Evolutionary conservation across 164 flowering plant genomes (phyloP).

Genomic region (Piper longum): DNA sequence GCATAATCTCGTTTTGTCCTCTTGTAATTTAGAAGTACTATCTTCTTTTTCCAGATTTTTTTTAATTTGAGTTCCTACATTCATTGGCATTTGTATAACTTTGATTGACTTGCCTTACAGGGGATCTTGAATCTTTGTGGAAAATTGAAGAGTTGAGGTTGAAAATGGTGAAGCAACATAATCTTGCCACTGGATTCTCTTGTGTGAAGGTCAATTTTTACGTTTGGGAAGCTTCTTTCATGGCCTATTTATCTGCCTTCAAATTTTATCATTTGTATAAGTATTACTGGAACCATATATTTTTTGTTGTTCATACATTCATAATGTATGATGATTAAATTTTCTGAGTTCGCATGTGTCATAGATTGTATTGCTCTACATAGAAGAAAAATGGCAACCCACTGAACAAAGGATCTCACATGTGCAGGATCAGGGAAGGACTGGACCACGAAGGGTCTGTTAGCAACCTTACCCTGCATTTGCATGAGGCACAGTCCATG

Average conservation of each 20-base stretch:
- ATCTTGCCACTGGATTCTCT: conserved; percentile 48
- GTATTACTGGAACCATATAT: background rate
- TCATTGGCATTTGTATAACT: background rate
- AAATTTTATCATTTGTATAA: background rate
- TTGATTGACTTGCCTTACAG: conserved; percentile 19
- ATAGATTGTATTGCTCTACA: too few relatives aligned
- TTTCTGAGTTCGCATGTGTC: too few relatives aligned
- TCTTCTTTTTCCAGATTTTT: background rate
- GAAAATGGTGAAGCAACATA: conserved; percentile 39
- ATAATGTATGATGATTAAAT: background rate
- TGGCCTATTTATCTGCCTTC: background rate
- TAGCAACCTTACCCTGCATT: too few relatives aligned
- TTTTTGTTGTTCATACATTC: background rate
- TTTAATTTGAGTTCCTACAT: background rate
- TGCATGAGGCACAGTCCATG: too few relatives aligned
- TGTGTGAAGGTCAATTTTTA: conserved; percentile 62
- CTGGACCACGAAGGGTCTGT: too few relatives aligned
- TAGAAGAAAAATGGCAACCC: too few relatives aligned
- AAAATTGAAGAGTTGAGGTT: conserved; percentile 66
- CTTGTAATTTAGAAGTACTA: background rate
- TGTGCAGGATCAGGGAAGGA: too few relatives aligned
- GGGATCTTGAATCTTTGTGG: conserved; percentile 62
- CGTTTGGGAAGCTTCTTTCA: background rate
- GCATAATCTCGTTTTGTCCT: background rate
- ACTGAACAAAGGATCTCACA: too few relatives aligned